A percentile compares a stretch with the other conserved stretches of the same genome.
Evolutionary conservation across 2,329 filamentous ascomycete species (phyloP).

Genomic region (Sporothrix phasma): DNA sequence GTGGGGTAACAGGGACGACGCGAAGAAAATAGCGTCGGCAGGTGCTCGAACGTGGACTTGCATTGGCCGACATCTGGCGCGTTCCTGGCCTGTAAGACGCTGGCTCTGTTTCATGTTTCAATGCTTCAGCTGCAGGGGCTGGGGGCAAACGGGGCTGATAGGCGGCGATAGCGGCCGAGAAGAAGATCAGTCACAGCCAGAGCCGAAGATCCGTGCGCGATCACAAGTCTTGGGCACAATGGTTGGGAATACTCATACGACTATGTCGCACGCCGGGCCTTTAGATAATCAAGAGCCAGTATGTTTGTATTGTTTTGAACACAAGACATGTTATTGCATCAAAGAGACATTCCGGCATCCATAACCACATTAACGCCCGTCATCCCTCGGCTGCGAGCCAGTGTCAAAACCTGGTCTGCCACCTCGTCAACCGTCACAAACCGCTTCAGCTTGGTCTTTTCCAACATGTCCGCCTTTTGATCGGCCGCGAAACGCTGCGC

Average conservation of each 20-base stretch:
- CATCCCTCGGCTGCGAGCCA: conserved; percentile 14
- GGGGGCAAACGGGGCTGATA: not conserved
- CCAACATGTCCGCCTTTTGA: conserved; percentile 40
- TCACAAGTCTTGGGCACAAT: not conserved
- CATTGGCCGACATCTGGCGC: not conserved
- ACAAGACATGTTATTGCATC: not conserved
- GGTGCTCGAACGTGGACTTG: too few relatives aligned
- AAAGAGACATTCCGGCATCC: conserved; percentile 13
- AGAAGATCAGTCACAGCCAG: not conserved
- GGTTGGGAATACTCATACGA: not conserved
- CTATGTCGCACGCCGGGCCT: not conserved
- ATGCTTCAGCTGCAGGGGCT: conserved; percentile 4
- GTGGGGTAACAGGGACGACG: not conserved
- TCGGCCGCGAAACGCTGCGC: conserved; percentile 48
- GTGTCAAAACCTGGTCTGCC: conserved; percentile 14
- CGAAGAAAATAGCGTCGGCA: not conserved
- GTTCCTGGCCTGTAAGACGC: not conserved
- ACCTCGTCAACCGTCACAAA: conserved; percentile 42
- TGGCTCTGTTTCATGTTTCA: conserved; percentile 9
- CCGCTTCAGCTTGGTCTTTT: conserved; percentile 49
- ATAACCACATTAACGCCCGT: conserved; percentile 16
- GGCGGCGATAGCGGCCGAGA: not conserved
- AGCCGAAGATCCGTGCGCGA: not conserved
- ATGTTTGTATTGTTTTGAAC: too few relatives aligned
- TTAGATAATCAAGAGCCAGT: too few relatives aligned